phyloP scores from a whole-genome alignment of 2,329 filamentous ascomycete species.

The Fusarium penzigii region DNA sequence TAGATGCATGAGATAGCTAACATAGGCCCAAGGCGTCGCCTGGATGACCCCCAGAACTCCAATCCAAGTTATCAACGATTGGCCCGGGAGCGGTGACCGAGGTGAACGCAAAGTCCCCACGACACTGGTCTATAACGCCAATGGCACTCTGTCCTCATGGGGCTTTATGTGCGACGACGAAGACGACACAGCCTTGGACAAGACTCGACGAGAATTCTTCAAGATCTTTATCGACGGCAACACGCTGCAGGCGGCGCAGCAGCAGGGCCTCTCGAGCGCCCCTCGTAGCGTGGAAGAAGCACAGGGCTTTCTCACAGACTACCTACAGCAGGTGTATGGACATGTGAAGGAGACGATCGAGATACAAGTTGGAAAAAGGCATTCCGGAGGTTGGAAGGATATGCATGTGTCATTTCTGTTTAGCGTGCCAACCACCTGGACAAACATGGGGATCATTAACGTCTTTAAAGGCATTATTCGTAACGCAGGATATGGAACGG shows the following conservation, averaged over 20 bases:
- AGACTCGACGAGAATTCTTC: conserved; percentile 49
- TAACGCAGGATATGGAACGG: conserved; percentile 48
- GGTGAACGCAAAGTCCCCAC: conserved; percentile 58
- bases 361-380: conserved; percentile 37
- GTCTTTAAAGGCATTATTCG: conserved; percentile 47
- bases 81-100: conserved; percentile 52
- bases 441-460: conserved; percentile 48
- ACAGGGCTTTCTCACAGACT: conserved; percentile 48
- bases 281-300: conserved; percentile 43
- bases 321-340: conserved; percentile 47
- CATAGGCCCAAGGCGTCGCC: conserved; percentile 30
- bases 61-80: conserved; percentile 50
- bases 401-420: conserved; percentile 54
- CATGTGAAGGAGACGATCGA: conserved; percentile 47
- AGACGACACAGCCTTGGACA: conserved; percentile 36
- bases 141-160: conserved; percentile 48
- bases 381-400: conserved; percentile 41
- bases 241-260: conserved; percentile 42
- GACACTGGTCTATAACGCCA: conserved; percentile 46
- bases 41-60: conserved; percentile 41
- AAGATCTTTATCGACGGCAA: conserved; percentile 53
- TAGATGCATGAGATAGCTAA: not conserved
- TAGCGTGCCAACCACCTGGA: conserved; percentile 58
- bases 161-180: conserved; percentile 51
- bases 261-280: conserved; percentile 42